Percentiles rank a stretch among this genome's conserved stretches.
Conservation (phyloP, 2,329 filamentous ascomycete genomes). For the Tothia fuscella region DNA sequence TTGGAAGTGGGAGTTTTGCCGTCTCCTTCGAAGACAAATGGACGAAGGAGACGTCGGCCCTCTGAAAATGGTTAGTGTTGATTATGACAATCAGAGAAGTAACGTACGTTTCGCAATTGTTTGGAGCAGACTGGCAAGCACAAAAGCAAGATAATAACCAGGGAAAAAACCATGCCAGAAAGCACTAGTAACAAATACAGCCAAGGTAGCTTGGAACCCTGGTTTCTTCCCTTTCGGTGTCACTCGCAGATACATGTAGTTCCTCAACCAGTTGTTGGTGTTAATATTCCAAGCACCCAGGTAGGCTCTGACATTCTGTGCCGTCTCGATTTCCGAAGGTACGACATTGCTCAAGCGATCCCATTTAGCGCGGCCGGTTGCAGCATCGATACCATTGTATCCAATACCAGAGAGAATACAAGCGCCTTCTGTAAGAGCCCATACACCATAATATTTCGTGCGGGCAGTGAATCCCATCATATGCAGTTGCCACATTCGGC, state of each 20-base stretch:
- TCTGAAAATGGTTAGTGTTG: conserved; percentile 41
- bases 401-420: conserved; percentile 90
- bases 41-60: conserved; percentile 76
- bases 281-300: conserved; percentile 97
- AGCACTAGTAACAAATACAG: conserved; percentile 87
- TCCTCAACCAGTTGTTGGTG: conserved; percentile 91
- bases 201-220: conserved; percentile 85
- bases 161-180: conserved; percentile 98
- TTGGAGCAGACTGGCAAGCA: conserved; percentile 83
- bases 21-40: conserved; percentile 62
- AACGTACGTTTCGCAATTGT: conserved; percentile 83
- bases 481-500: conserved; percentile 67
- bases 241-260: conserved; percentile 90
- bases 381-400: conserved; percentile 82
- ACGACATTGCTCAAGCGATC: conserved; percentile 83
- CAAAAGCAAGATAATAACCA: conserved; percentile 85
- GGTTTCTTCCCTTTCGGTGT: conserved; percentile 94
- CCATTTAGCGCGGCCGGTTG: conserved; percentile 78
- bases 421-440: conserved; percentile 83
- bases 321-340: conserved; percentile 72
- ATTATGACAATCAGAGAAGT: conserved; percentile 10
- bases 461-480: conserved; percentile 72
- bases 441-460: conserved; percentile 94
- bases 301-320: conserved; percentile 87
- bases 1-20: conserved; percentile 46